These are phyloP conservation scores for Lenzites betulinus DNA, from an alignment of 768 basidiomycete genomes.

Conservation along the genomic window DNA sequence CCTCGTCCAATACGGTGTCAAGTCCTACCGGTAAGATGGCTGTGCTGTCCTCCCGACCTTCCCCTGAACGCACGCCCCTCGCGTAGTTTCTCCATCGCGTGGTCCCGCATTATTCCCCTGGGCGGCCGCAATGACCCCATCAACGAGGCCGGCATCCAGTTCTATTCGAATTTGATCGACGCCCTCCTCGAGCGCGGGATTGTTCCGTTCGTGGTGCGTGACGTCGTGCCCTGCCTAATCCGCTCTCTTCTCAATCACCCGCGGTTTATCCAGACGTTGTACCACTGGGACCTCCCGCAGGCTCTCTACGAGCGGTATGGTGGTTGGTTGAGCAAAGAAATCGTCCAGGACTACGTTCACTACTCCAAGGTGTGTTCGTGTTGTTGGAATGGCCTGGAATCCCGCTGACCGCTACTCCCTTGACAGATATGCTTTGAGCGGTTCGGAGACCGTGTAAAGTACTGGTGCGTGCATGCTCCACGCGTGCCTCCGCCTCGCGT, in stretches of 20 bases:
- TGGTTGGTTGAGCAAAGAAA: constrained; percentile 76
- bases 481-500: not conserved
- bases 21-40: constrained; percentile 53
- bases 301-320: constrained; percentile 72
- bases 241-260: constrained; percentile 1
- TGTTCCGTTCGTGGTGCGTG: constrained; percentile 64
- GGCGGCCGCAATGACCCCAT: constrained; percentile 74
- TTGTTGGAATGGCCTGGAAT: not conserved
- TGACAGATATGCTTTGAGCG: constrained; percentile 67
- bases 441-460: constrained; percentile 75
- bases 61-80: not conserved
- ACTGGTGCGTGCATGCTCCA: constrained; percentile 50
- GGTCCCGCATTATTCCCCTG: constrained; percentile 74
- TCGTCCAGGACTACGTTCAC: constrained; percentile 62
- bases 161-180: constrained; percentile 73
- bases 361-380: constrained; percentile 45
- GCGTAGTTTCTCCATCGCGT: constrained; percentile 62
- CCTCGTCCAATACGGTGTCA: constrained; percentile 63
- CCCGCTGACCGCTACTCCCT: not conserved
- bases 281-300: constrained; percentile 82
- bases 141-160: constrained; percentile 68
- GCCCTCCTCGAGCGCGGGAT: constrained; percentile 63
- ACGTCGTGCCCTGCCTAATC: not conserved
- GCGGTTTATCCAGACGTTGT: constrained; percentile 51
- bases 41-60: not conserved